phyloP scores from a whole-genome alignment of 768 basidiomycete species.

The Sutorius australiensis region DNA sequence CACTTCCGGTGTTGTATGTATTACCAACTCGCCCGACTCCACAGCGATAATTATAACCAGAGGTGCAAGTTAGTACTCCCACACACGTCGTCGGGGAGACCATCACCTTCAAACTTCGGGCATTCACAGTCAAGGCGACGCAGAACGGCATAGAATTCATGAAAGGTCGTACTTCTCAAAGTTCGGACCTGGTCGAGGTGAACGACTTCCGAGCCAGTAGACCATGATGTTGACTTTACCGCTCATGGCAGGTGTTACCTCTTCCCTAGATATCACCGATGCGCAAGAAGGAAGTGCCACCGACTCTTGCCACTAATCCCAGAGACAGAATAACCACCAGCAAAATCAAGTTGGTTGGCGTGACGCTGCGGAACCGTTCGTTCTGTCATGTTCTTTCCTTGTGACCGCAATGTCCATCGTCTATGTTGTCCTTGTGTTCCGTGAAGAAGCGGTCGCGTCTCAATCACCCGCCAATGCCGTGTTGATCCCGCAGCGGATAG shows the following conservation, averaged over 20 bases:
- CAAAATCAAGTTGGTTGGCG: not conserved
- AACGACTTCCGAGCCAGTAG: not conserved
- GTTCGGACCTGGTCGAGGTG: not conserved
- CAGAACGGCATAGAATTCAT: not conserved
- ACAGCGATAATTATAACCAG: too few species aligned
- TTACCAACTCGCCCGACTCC: too few species aligned
- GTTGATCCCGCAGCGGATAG: conserved; percentile 1
- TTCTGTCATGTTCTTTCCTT: conserved; percentile 5
- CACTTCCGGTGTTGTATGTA: too few species aligned
- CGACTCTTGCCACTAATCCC: not conserved
- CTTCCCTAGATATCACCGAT: not conserved
- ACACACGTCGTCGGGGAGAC: too few species aligned
- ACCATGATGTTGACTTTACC: not conserved
- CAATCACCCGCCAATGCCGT: too few species aligned
- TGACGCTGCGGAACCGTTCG: conserved; percentile 8
- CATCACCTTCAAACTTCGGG: too few species aligned
- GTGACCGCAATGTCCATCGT: conserved; percentile 1
- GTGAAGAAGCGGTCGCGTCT: too few species aligned
- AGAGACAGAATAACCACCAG: not conserved
- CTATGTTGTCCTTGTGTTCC: conserved; percentile 6
- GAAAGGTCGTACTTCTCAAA: not conserved
- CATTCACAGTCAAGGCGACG: too few species aligned
- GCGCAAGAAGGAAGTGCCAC: not conserved
- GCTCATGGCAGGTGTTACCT: not conserved
- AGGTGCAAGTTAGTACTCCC: too few species aligned